Conservation (phyloP, 305 asterid species). For the Euphrasia arctica region DNA sequence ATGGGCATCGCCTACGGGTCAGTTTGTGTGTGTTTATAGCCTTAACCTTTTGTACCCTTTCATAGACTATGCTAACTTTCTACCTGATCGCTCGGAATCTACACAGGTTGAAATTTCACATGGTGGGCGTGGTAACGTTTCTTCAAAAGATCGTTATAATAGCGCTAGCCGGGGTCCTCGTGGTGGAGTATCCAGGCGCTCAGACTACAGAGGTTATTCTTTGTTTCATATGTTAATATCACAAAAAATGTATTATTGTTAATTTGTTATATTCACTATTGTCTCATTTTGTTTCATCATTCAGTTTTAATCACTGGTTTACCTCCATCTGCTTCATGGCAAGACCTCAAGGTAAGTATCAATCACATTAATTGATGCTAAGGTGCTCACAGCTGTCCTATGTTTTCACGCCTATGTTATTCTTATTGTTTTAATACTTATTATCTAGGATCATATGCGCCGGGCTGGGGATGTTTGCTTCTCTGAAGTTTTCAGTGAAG, state of each 20-base stretch:
- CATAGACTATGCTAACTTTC: neutral
- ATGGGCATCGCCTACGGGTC: conserved; percentile 91
- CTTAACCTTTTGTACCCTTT: conserved; percentile 10
- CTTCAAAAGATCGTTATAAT: conserved; percentile 61
- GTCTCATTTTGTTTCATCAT: conserved; percentile 16
- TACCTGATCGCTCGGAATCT: conserved; percentile 10
- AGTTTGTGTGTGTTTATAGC: conserved; percentile 20
- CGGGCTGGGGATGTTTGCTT: conserved; percentile 99
- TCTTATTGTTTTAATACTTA: conserved; percentile 20
- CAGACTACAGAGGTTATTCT: conserved; percentile 74
- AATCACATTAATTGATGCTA: conserved; percentile 15
- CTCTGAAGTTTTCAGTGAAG: conserved; percentile 93
- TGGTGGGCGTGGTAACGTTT: conserved; percentile 92
- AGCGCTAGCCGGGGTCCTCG: conserved; percentile 71
- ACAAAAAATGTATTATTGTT: conserved; percentile 6
- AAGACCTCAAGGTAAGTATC: conserved; percentile 80
- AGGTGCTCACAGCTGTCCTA: conserved; percentile 12
- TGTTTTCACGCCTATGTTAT: conserved; percentile 2
- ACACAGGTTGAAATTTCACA: conserved; percentile 95
- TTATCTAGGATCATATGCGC: conserved; percentile 95
- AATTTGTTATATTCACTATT: neutral
- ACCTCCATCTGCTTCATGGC: conserved; percentile 99
- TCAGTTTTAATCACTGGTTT: conserved; percentile 78
- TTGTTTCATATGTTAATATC: conserved; percentile 10
- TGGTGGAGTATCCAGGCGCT: conserved; percentile 93